phyloP scores from a whole-genome alignment of 768 basidiomycete genomes.

The Suillus alpinus region DNA sequence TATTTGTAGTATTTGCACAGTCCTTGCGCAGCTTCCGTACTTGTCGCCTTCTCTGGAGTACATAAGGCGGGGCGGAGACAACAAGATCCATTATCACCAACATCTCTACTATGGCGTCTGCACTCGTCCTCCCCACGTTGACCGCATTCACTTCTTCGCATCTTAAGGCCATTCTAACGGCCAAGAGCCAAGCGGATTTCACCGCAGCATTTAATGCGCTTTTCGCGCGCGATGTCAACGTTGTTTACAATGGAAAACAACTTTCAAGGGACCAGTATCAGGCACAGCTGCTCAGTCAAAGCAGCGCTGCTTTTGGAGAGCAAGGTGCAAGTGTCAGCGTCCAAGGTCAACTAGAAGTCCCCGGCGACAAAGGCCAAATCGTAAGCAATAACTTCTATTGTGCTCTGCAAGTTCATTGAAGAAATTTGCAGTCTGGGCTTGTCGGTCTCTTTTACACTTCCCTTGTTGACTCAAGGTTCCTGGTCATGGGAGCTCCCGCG shows the following conservation, averaged over 20 bases:
- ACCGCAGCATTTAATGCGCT: slow-evolving; percentile 39
- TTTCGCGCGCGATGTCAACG: slow-evolving; percentile 32
- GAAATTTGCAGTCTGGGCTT: slow-evolving; percentile 21
- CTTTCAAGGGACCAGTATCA: slow-evolving; percentile 41
- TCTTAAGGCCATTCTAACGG: slow-evolving; percentile 36
- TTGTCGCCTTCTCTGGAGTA: background rate
- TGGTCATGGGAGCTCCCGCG: slow-evolving; percentile 33
- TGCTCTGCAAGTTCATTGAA: background rate
- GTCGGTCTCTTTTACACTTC: slow-evolving; percentile 39
- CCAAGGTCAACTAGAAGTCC: slow-evolving; percentile 25
- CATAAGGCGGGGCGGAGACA: background rate
- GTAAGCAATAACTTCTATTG: slow-evolving; percentile 15
- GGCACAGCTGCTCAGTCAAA: slow-evolving; percentile 30
- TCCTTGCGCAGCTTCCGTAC: background rate
- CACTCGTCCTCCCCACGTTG: slow-evolving; percentile 39
- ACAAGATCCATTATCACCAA: background rate
- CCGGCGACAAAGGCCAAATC: slow-evolving; percentile 24
- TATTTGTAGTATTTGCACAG: background rate
- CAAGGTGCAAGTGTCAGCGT: slow-evolving; percentile 18
- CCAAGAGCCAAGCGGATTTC: slow-evolving; percentile 35
- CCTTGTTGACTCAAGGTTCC: slow-evolving; percentile 29
- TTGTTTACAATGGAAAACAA: slow-evolving; percentile 41
- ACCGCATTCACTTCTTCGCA: slow-evolving; percentile 40
- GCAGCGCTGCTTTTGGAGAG: slow-evolving; percentile 18
- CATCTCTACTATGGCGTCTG: slow-evolving; percentile 17